phyloP scores from a whole-genome alignment of 1,284 basidiomycete species.

The Microstroma glucosiphilum region DNA sequence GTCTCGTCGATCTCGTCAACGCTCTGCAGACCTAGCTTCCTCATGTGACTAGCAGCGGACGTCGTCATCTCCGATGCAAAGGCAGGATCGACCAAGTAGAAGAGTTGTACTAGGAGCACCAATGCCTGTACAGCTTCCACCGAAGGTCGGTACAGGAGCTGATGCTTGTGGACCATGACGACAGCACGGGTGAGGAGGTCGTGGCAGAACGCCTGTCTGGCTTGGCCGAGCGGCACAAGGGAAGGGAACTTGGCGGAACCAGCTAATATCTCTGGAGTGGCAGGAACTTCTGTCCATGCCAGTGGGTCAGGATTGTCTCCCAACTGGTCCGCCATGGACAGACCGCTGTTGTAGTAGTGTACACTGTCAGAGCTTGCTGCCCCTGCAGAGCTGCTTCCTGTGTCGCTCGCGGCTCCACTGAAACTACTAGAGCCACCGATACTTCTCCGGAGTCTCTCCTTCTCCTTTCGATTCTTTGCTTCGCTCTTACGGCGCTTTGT shows the following conservation, averaged over 20 bases:
- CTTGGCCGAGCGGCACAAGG: conserved; percentile 27
- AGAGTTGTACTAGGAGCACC: conserved; percentile 27
- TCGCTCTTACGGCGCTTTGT: conserved; percentile 29
- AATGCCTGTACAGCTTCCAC: conserved; percentile 32
- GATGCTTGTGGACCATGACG: conserved; percentile 39
- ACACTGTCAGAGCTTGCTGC: not conserved
- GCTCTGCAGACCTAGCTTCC: conserved; percentile 12
- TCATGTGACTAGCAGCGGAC: conserved; percentile 15
- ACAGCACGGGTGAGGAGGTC: conserved; percentile 35
- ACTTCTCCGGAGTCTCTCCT: not conserved
- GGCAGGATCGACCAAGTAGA: conserved; percentile 23
- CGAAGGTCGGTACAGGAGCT: conserved; percentile 33
- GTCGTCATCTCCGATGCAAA: conserved; percentile 7
- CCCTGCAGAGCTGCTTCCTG: not conserved
- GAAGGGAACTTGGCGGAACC: not conserved
- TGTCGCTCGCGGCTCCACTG: not conserved
- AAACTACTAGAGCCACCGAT: not conserved
- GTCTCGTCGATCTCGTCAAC: conserved; percentile 18
- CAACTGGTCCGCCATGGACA: not conserved
- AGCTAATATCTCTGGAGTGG: not conserved
- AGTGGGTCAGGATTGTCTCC: not conserved
- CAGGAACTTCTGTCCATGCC: not conserved
- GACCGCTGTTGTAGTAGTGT: not conserved
- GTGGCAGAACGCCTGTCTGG: conserved; percentile 41
- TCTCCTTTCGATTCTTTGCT: conserved; percentile 13